Percentiles rank a stretch among this genome's conserved stretches.
phyloP scores from a whole-genome alignment of 352 stramenopile genomes.

The Blastocystis sp. region DNA sequence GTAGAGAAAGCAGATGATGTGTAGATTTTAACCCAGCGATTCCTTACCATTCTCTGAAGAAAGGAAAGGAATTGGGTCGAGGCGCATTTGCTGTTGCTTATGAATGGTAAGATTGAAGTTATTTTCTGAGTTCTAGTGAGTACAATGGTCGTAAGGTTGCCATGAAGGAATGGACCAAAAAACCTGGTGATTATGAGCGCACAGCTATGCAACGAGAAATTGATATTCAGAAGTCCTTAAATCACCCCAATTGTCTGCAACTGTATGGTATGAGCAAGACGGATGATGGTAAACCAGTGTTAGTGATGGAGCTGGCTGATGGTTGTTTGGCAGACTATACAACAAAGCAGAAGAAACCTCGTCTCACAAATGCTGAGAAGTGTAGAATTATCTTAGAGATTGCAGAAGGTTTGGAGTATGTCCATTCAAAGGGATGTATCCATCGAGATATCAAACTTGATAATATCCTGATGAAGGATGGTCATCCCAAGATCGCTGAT shows the following conservation, averaged over 20 bases:
- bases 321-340: neutral
- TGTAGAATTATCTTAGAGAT: conserved; percentile 34
- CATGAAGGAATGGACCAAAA: neutral
- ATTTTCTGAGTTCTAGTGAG: neutral
- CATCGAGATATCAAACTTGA: conserved; percentile 47
- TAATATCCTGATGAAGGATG: conserved; percentile 57
- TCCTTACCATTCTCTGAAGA: neutral
- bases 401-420: conserved; percentile 11
- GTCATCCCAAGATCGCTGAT: conserved; percentile 40
- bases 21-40: neutral
- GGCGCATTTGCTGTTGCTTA: neutral
- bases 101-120: neutral
- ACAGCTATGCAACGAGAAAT: neutral
- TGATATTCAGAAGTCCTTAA: neutral
- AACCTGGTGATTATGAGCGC: neutral
- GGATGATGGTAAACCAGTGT: neutral
- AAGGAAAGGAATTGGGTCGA: neutral
- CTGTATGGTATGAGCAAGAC: conserved; percentile 3
- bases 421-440: conserved; percentile 1
- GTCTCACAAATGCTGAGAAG: conserved; percentile 17
- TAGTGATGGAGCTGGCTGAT: conserved; percentile 18
- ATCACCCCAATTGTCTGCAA: neutral
- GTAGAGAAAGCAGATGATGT: neutral
- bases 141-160: neutral
- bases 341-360: neutral